phyloP scores from a whole-genome alignment of 2,329 filamentous ascomycete genomes.

The Bretziella fagacearum region DNA sequence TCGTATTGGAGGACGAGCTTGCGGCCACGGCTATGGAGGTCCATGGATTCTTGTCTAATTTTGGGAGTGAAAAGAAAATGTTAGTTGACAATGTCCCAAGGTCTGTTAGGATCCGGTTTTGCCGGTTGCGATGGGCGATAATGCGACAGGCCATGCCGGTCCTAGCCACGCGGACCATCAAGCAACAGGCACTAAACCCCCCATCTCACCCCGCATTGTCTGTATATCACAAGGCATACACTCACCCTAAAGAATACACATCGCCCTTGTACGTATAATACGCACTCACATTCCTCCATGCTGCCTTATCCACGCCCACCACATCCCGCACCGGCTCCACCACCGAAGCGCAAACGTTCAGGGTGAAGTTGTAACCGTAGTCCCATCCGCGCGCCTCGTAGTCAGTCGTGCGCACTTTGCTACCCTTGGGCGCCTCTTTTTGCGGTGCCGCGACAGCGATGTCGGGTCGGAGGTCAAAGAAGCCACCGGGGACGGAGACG shows the following conservation, averaged over 20 bases:
- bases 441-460: constrained; percentile 24
- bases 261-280: constrained; percentile 53
- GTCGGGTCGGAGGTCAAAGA: constrained; percentile 42
- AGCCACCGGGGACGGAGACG: constrained; percentile 36
- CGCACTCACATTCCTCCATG: constrained; percentile 61
- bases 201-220: too few relatives aligned
- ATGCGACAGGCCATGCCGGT: background rate
- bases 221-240: too few relatives aligned
- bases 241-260: constrained; percentile 59
- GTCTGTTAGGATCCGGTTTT: background rate
- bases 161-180: background rate
- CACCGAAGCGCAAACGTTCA: constrained; percentile 69
- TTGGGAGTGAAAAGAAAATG: background rate
- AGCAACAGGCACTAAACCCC: too few relatives aligned
- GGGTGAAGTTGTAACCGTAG: constrained; percentile 63
- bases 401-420: constrained; percentile 28
- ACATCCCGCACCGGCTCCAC: constrained; percentile 47
- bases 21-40: constrained; percentile 44
- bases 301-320: constrained; percentile 41
- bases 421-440: constrained; percentile 23
- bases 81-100: too few relatives aligned
- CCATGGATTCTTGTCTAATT: constrained; percentile 39
- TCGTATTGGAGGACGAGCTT: constrained; percentile 65
- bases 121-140: background rate
- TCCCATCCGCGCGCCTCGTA: constrained; percentile 57